These are phyloP conservation scores for Fraxinus ornus DNA, from an alignment of 305 asterid genomes.

Conservation along the genomic window DNA sequence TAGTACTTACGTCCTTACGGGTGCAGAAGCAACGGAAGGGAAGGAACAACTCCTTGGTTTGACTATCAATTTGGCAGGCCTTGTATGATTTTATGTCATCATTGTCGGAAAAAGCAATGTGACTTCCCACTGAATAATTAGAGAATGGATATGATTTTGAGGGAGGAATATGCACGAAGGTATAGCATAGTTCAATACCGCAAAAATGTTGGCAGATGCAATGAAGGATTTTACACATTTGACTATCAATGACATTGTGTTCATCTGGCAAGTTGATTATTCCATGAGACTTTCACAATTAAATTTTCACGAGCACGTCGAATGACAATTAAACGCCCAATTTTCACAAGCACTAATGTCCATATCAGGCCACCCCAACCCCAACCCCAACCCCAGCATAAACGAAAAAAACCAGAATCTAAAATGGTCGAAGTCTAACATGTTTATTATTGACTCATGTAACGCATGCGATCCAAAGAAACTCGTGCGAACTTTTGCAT, in stretches of 20 bases:
- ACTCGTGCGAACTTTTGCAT: neutral
- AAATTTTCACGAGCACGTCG: neutral
- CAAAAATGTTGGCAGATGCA: neutral
- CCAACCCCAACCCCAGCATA: neutral
- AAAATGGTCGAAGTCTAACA: neutral
- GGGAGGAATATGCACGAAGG: slow-evolving; percentile 6
- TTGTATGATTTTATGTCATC: slow-evolving; percentile 26
- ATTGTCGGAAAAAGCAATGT: slow-evolving; percentile 20
- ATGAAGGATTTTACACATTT: neutral
- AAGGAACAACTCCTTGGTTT: slow-evolving; percentile 77
- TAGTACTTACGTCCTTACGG: slow-evolving; percentile 74
- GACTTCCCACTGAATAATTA: slow-evolving; percentile 32
- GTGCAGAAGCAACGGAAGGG: slow-evolving; percentile 98
- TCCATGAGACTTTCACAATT: neutral
- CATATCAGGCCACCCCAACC: neutral
- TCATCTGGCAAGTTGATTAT: neutral
- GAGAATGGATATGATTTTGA: neutral
- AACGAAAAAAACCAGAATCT: neutral
- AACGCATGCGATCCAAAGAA: neutral
- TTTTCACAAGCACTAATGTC: neutral
- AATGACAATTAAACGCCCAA: neutral
- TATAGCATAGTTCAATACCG: neutral
- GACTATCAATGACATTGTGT: neutral
- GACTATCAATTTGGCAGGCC: slow-evolving; percentile 40
- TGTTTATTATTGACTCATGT: neutral